phyloP scores from a whole-genome alignment of 225 moss, liverwort and hornwort species.

The Climacium dendroides region DNA sequence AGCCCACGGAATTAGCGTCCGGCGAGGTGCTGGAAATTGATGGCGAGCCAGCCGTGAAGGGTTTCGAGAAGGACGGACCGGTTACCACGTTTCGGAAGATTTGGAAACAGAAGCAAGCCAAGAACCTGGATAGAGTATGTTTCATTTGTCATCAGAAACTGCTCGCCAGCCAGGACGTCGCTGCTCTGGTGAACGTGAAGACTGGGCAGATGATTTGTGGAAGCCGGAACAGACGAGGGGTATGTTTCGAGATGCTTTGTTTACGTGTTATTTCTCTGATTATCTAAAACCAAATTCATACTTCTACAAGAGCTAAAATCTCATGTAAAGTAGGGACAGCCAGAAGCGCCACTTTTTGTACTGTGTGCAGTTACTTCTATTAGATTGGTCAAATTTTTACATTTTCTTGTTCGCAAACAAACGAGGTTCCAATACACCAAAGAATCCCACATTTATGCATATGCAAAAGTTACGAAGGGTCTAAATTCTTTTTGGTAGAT shows the following conservation, averaged over 20 bases:
- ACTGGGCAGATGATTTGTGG: constrained; percentile 98
- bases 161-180: constrained; percentile 79
- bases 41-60: constrained; percentile 35
- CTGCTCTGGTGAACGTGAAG: constrained; percentile 82
- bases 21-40: constrained; percentile 38
- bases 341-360: not conserved
- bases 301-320: not conserved
- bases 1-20: constrained; percentile 24
- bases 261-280: not conserved
- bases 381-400: not conserved
- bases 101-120: constrained; percentile 80
- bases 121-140: constrained; percentile 67
- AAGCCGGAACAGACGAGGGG: constrained; percentile 94
- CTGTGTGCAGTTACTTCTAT: not conserved
- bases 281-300: not conserved
- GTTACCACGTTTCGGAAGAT: constrained; percentile 51
- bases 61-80: constrained; percentile 26
- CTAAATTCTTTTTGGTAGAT: not conserved
- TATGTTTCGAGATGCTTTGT: constrained; percentile 7
- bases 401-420: no score
- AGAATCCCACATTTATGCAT: not conserved
- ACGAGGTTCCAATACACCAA: not conserved
- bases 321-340: not conserved
- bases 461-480: not conserved
- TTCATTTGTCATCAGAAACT: constrained; percentile 97